A percentile compares a stretch with the other conserved stretches of the same genome.
Evolutionary conservation across 495 filamentous ascomycete genomes (phyloP).

Genomic region (Penicillium daleae): DNA sequence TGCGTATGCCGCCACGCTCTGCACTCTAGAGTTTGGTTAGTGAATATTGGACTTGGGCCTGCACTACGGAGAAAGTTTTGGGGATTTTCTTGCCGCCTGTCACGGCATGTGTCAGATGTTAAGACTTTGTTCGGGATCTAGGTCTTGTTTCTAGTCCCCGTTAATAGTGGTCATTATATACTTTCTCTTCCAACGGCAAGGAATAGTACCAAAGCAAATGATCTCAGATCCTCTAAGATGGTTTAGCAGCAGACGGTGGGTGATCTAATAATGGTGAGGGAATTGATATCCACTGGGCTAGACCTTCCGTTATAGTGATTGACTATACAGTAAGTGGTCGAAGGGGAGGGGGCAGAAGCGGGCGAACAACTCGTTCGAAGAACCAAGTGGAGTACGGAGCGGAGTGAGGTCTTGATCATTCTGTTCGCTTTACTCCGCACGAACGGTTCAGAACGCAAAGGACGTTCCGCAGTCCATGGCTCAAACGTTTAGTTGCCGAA

Average conservation of each 20-base stretch:
- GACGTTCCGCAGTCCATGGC: too few species aligned
- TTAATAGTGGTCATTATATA: neutral
- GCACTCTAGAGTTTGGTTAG: neutral
- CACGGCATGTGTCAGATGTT: constrained; percentile 1
- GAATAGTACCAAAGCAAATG: neutral
- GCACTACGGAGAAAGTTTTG: neutral
- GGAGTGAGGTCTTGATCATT: too few species aligned
- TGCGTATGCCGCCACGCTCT: neutral
- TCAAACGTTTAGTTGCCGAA: too few species aligned
- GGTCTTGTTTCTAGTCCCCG: neutral
- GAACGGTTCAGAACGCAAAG: too few species aligned
- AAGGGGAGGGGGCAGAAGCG: neutral
- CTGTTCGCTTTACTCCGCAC: too few species aligned
- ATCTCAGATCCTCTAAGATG: neutral
- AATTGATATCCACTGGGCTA: neutral
- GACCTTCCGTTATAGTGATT: neutral
- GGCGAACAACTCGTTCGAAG: neutral
- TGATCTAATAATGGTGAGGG: neutral
- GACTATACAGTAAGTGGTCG: neutral
- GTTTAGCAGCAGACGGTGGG: neutral
- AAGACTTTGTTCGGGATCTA: constrained; percentile 6
- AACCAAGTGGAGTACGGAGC: neutral
- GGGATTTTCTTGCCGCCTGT: neutral
- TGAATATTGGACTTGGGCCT: neutral
- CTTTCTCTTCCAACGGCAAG: neutral